Percentiles rank a stretch among this genome's conserved stretches.
These are phyloP conservation scores for Fusarium verrucosum DNA, from an alignment of 2,329 filamentous ascomycete species.

Conservation along the genomic window DNA sequence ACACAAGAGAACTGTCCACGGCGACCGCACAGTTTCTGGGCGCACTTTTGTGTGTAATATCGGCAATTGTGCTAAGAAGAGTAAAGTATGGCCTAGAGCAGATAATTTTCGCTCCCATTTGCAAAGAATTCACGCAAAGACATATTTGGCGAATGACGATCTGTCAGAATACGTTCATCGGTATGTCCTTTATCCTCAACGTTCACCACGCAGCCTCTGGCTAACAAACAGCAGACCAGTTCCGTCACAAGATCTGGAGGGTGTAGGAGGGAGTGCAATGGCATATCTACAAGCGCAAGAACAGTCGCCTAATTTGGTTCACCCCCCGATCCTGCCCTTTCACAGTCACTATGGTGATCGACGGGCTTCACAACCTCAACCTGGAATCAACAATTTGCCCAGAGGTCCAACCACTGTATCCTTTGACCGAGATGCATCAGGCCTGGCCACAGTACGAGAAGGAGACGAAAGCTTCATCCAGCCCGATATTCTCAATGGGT, in stretches of 20 bases:
- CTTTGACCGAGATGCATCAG: constrained; percentile 25
- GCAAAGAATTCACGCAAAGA: constrained; percentile 67
- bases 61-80: constrained; percentile 39
- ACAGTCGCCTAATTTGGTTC: constrained; percentile 17
- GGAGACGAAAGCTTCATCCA: constrained; percentile 29
- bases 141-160: constrained; percentile 51
- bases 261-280: constrained; percentile 43
- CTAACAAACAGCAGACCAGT: constrained; percentile 16
- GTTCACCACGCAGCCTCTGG: not conserved
- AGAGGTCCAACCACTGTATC: constrained; percentile 12
- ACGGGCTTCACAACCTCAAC: constrained; percentile 12
- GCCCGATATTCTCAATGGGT: constrained; percentile 19
- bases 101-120: constrained; percentile 91
- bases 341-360: constrained; percentile 10
- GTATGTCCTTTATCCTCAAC: constrained; percentile 12
- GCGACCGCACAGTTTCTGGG: constrained; percentile 51
- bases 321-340: constrained; percentile 23
- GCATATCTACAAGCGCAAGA: constrained; percentile 35
- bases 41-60: constrained; percentile 43
- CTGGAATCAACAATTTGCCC: constrained; percentile 8
- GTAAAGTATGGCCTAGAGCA: constrained; percentile 79
- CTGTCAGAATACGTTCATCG: constrained; percentile 49
- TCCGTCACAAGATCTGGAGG: constrained; percentile 38
- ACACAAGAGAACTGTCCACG: constrained; percentile 78
- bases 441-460: constrained; percentile 31